A percentile compares a stretch with the other conserved stretches of the same genome.
Conservation (phyloP, 129 eudicot genomes). For the Lactuca saligna region DNA sequence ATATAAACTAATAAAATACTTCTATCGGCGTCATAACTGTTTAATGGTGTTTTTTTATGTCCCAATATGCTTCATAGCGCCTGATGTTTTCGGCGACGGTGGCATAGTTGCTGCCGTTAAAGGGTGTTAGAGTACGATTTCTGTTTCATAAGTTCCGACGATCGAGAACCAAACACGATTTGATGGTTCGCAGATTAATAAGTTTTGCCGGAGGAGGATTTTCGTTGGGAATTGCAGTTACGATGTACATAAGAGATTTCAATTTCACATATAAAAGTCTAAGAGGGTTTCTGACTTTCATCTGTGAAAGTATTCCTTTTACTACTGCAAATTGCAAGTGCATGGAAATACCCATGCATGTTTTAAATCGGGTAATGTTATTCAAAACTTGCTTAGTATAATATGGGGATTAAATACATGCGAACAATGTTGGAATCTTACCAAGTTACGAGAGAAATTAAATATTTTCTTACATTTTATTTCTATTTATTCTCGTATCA, state of each 20-base stretch:
- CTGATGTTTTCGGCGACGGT: constrained; percentile 10
- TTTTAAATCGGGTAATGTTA: constrained; percentile 9
- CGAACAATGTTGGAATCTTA: constrained; percentile 22
- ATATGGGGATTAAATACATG: too few relatives aligned
- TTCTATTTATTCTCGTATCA: too few relatives aligned
- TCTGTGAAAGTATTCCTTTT: constrained; percentile 43
- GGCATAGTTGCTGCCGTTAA: constrained; percentile 53
- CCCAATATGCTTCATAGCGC: constrained; percentile 2
- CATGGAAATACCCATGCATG: background rate
- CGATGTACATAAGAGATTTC: background rate
- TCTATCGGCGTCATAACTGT: background rate
- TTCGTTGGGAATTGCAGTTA: constrained; percentile 53
- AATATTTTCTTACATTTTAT: too few relatives aligned
- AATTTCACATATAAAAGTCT: too few relatives aligned
- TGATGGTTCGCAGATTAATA: constrained; percentile 54
- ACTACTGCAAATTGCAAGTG: constrained; percentile 63
- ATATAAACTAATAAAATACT: background rate
- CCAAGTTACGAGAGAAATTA: too few relatives aligned
- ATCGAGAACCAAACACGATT: constrained; percentile 47
- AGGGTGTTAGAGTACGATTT: constrained; percentile 59
- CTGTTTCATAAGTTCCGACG: constrained; percentile 43
- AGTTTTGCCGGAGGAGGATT: constrained; percentile 52
- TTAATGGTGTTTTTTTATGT: constrained; percentile 28
- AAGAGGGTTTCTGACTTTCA: constrained; percentile 15
- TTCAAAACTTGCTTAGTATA: background rate